Conservation (phyloP, 1,284 basidiomycete species). For the Bjerkandera adusta region DNA sequence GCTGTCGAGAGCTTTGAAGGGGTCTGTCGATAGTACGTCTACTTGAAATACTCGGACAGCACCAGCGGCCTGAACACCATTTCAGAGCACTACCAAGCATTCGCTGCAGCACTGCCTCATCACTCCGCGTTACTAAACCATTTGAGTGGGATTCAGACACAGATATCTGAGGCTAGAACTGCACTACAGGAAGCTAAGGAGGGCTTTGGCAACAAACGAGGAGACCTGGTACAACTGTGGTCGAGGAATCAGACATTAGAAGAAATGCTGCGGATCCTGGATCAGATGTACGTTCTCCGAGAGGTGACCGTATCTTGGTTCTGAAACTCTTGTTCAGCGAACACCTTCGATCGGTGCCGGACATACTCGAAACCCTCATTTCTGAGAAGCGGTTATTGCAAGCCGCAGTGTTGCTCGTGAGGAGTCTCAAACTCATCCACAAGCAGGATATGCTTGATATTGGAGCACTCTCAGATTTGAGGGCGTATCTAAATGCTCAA, state of each 20-base stretch:
- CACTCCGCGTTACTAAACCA: constrained; percentile 77
- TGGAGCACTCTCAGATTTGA: constrained; percentile 88
- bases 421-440: constrained; percentile 89
- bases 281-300: constrained; percentile 74
- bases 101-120: constrained; percentile 87
- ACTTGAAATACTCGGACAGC: background rate
- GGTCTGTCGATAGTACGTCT: constrained; percentile 79
- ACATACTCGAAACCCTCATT: constrained; percentile 90
- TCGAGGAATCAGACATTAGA: constrained; percentile 79
- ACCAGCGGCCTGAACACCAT: background rate
- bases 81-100: constrained; percentile 86
- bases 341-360: constrained; percentile 87
- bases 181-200: constrained; percentile 81
- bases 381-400: constrained; percentile 93
- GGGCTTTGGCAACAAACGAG: constrained; percentile 70
- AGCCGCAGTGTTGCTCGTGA: constrained; percentile 85
- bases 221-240: constrained; percentile 87
- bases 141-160: constrained; percentile 67
- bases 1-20: constrained; percentile 76
- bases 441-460: constrained; percentile 93
- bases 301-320: constrained; percentile 11
- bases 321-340: constrained; percentile 54
- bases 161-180: constrained; percentile 70
- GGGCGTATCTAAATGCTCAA: constrained; percentile 84
- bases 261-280: constrained; percentile 88